These are phyloP conservation scores for Neurospora sp. DNA, from an alignment of 495 filamentous ascomycete species.

Conservation along the genomic window DNA sequence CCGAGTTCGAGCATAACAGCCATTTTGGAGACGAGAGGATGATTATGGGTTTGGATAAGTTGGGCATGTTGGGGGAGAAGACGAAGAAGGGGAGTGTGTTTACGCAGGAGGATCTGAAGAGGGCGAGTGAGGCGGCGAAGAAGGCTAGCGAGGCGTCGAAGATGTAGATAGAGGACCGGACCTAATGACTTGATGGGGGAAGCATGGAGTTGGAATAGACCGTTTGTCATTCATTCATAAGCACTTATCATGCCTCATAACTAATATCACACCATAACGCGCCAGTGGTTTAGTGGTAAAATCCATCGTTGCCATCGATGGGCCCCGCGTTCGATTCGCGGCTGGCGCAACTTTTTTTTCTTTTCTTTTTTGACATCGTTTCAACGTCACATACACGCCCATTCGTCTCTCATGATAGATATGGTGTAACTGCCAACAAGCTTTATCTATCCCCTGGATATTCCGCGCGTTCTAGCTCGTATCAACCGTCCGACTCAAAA, in stretches of 20 bases:
- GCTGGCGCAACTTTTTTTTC: constrained; percentile 26
- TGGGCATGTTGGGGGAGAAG: constrained; percentile 51
- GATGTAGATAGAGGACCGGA: constrained; percentile 25
- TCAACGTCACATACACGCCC: not conserved
- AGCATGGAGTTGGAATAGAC: not conserved
- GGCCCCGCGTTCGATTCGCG: constrained; percentile 43
- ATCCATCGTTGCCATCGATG: constrained; percentile 33
- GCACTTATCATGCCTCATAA: not conserved
- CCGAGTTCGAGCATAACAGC: constrained; percentile 74
- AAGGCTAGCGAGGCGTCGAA: constrained; percentile 18
- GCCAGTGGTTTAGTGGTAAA: not conserved
- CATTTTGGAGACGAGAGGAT: constrained; percentile 72
- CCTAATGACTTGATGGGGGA: not conserved
- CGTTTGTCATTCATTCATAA: not conserved
- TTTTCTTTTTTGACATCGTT: not conserved
- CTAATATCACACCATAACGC: not conserved
- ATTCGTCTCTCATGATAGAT: not conserved
- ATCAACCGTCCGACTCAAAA: not conserved
- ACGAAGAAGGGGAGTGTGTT: constrained; percentile 43
- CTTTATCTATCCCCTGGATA: not conserved
- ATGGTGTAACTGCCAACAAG: not conserved
- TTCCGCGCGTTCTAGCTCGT: not conserved
- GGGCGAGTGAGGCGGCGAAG: constrained; percentile 24
- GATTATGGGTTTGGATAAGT: constrained; percentile 49
- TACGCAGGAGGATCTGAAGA: constrained; percentile 48